These are phyloP conservation scores for Suhomyces sp. DNA, from an alignment of 805 yeast species.

Conservation along the genomic window DNA sequence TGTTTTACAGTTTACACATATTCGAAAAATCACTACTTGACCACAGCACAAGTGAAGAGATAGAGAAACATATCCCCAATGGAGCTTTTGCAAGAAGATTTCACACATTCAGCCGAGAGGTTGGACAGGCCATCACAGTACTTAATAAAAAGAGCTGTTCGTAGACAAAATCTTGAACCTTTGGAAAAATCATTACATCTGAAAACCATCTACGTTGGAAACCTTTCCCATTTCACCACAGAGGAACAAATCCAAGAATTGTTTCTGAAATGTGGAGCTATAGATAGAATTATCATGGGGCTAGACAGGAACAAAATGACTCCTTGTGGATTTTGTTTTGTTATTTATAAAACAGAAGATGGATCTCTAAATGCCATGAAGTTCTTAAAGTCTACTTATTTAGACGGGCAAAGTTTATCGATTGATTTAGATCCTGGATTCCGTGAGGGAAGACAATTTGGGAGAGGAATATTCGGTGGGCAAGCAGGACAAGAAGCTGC, in stretches of 20 bases:
- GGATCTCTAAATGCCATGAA: constrained; percentile 83
- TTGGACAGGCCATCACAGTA: constrained; percentile 72
- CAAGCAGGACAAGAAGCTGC: constrained; percentile 72
- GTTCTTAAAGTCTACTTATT: constrained; percentile 73
- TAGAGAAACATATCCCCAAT: constrained; percentile 13
- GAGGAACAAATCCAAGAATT: constrained; percentile 93
- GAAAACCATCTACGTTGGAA: constrained; percentile 87
- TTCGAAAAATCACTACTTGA: background rate
- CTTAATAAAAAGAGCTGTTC: constrained; percentile 62
- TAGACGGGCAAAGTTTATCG: constrained; percentile 77
- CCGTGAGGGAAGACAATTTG: constrained; percentile 92
- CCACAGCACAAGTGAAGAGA: background rate
- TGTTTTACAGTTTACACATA: background rate
- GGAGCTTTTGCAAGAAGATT: constrained; percentile 45
- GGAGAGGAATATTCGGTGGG: constrained; percentile 91
- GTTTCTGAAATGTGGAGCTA: constrained; percentile 76
- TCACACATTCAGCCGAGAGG: constrained; percentile 62
- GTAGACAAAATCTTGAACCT: constrained; percentile 51
- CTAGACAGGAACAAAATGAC: constrained; percentile 85
- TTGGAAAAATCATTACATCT: constrained; percentile 64
- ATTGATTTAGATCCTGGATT: constrained; percentile 97
- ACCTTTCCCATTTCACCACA: constrained; percentile 82
- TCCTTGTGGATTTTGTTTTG: constrained; percentile 96
- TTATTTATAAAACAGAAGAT: constrained; percentile 63
- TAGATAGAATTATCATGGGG: constrained; percentile 88